Evolutionary conservation across 1,284 basidiomycete genomes (phyloP), one percentile per base, ranked within the genome.

Genomic region (Cronartium quercuum): DNA sequence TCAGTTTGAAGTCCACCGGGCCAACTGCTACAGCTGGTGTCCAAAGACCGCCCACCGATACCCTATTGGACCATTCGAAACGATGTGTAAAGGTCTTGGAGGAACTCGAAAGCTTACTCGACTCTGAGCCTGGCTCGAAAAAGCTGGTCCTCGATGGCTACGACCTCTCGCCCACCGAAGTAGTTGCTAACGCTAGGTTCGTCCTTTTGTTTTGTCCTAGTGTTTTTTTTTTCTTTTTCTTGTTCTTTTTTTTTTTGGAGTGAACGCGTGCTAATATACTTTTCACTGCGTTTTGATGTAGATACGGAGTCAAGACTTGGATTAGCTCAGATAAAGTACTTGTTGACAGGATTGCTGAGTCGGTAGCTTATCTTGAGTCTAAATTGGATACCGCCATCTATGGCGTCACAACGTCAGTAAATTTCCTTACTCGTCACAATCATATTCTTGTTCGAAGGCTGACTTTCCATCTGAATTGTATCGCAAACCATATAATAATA

Each of bases 171-270:
- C 86, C 92, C 71, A 85, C 89, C 3, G 89, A 88, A 65, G 87
- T 92, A 13, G 85, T 88, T 18, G 90, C 90, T 15, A 85, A 87
- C 4, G 87, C 91, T 0, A 86, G 90, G 66, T 87, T 88, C 80
- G 84, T 51, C 86, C 87, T 6, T 78, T 83, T 12, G 86, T 90
- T 38, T 78, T 83, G 29, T 85, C 90, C 44, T 85, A 87, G 76
- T 80, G 83, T 24, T 86, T 86, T 6, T 80, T 84, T 7, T 80
- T 81, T n/a, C 15, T 81, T 86, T 76, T 84, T 83, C 77, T 82
- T 84, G 9, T 86, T 85, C 41, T 84, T 91, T 64, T 29, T 44
- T 62, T 37, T 40, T 41, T 57, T 24, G n/a, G n/a, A n/a, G n/a
- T n/a, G n/a, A n/a, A n/a, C n/a, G 24, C n/a, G 7, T 34, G n/a